A percentile compares a stretch with the other conserved stretches of the same genome.
Evolutionary conservation across 2,329 filamentous ascomycete genomes (phyloP).

Genomic region (Paraphaeosphaeria minitans): DNA sequence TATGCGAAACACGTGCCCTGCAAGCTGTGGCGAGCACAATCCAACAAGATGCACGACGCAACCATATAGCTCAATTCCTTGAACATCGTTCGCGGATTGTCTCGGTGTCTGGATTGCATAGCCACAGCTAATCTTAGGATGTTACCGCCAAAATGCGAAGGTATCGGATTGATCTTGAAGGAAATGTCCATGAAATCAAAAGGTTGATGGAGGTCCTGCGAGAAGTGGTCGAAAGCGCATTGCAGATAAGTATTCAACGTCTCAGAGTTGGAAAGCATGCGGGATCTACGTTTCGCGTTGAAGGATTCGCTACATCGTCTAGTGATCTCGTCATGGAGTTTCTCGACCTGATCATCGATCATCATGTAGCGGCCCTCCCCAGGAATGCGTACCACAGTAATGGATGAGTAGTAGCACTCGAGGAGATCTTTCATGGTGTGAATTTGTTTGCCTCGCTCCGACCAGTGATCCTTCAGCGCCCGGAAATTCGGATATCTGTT

Average conservation of each 20-base stretch:
- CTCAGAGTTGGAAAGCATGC: constrained; percentile 56
- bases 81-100: constrained; percentile 46
- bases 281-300: constrained; percentile 28
- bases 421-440: constrained; percentile 12
- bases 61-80: constrained; percentile 54
- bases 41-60: constrained; percentile 58
- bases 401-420: constrained; percentile 9
- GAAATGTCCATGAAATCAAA: constrained; percentile 59
- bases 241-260: constrained; percentile 56
- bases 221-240: constrained; percentile 58
- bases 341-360: constrained; percentile 8
- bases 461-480: constrained; percentile 7
- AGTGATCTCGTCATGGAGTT: neutral
- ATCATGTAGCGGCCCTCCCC: constrained; percentile 11
- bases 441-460: constrained; percentile 2
- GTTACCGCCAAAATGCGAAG: constrained; percentile 56
- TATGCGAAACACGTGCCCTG: constrained; percentile 21
- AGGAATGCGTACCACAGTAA: constrained; percentile 12
- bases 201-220: constrained; percentile 50
- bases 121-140: constrained; percentile 56
- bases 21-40: constrained; percentile 48
- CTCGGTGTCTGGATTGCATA: constrained; percentile 39
- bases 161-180: constrained; percentile 53
- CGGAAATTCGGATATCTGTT: constrained; percentile 8
- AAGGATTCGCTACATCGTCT: neutral